Percentiles rank a stretch among this genome's conserved stretches.
Evolutionary conservation across 345 rosid species (phyloP).

Genomic region (Ailanthus altissimus): DNA sequence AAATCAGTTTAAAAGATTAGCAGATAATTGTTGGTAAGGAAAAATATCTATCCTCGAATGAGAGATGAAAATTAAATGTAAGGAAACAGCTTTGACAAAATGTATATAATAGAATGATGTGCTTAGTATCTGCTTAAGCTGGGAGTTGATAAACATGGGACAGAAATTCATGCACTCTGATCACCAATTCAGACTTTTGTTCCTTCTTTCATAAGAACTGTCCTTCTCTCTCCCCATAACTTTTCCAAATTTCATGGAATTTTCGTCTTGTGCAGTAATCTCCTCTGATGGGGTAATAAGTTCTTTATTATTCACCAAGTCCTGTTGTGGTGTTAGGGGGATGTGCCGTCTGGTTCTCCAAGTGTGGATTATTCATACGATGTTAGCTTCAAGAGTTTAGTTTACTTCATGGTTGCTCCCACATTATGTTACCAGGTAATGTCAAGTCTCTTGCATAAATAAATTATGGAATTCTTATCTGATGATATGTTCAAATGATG

Average conservation of each 20-base stretch:
- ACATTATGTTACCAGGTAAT: constrained; percentile 97
- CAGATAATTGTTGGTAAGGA: background rate
- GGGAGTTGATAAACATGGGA: background rate
- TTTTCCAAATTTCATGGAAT: background rate
- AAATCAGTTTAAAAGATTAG: background rate
- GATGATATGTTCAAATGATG: background rate
- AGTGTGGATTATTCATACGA: constrained; percentile 43
- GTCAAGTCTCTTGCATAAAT: constrained; percentile 8
- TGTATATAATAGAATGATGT: background rate
- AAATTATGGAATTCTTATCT: background rate
- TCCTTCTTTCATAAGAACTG: background rate
- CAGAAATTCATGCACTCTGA: background rate
- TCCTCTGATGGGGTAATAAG: background rate
- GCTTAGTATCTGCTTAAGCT: background rate
- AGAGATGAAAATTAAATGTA: background rate
- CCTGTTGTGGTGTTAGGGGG: constrained; percentile 47
- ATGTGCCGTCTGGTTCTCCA: constrained; percentile 25
- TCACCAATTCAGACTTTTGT: background rate
- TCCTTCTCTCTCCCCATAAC: background rate
- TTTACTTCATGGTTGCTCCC: constrained; percentile 95
- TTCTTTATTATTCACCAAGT: constrained; percentile 12
- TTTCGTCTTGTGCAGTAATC: background rate
- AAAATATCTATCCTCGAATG: background rate
- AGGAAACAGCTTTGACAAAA: background rate
- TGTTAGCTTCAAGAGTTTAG: constrained; percentile 75